phyloP scores from a whole-genome alignment of 345 rosid genomes.

The Cardamine resedifolia region DNA sequence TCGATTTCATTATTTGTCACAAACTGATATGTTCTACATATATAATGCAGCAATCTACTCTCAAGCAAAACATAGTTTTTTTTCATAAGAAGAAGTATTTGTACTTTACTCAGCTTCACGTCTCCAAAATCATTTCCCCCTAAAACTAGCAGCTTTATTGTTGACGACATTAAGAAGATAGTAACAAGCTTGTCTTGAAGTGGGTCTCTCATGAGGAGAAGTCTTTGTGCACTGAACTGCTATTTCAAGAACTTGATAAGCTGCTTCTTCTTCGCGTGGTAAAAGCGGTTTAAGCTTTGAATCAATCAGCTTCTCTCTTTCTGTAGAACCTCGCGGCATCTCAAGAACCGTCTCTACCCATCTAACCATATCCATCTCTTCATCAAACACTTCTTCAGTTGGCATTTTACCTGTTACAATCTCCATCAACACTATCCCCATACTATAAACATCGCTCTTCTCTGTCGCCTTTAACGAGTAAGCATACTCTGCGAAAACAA shows the following conservation, averaged over 20 bases:
- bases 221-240: constrained; percentile 76
- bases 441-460: constrained; percentile 85
- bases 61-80: background rate
- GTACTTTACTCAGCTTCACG: background rate
- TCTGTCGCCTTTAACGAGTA: constrained; percentile 78
- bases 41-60: background rate
- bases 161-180: constrained; percentile 55
- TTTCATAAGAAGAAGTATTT: background rate
- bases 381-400: constrained; percentile 56
- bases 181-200: constrained; percentile 68
- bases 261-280: constrained; percentile 56
- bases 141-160: constrained; percentile 44
- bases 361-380: constrained; percentile 79
- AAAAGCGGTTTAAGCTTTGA: constrained; percentile 53
- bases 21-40: background rate
- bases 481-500: constrained; percentile 61
- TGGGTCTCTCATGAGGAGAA: constrained; percentile 70
- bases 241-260: constrained; percentile 70
- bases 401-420: constrained; percentile 87
- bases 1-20: background rate
- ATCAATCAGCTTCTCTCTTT: constrained; percentile 62
- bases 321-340: constrained; percentile 38
- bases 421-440: constrained; percentile 94
- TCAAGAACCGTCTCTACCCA: constrained; percentile 71
- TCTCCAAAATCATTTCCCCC: constrained; percentile 37